Percentiles rank a stretch among this genome's conserved stretches.
phyloP scores from a whole-genome alignment of 768 basidiomycete genomes.

The Mrakia gelida region DNA sequence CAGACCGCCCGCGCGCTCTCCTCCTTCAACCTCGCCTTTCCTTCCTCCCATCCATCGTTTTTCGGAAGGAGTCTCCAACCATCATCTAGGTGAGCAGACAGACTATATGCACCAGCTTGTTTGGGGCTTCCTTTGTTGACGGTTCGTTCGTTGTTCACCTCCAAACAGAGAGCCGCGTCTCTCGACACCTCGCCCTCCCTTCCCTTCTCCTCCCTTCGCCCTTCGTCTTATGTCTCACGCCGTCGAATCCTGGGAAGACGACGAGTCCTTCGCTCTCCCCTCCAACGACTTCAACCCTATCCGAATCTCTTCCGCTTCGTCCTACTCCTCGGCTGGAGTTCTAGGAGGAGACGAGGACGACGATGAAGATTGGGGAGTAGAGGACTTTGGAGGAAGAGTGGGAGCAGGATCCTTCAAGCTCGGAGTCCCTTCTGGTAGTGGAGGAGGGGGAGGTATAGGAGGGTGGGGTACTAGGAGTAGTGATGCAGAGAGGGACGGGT shows the following conservation, averaged over 20 bases:
- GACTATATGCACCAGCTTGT: not conserved
- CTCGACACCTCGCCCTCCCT: not conserved
- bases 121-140: not conserved
- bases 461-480: not conserved
- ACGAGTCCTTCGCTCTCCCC: conserved; percentile 22
- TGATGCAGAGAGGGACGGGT: not conserved
- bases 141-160: not conserved
- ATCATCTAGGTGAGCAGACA: not conserved
- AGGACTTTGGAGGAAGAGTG: not conserved
- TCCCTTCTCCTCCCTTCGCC: not conserved
- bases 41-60: not conserved
- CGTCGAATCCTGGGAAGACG: conserved; percentile 30
- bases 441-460: not conserved
- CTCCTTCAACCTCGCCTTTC: not conserved
- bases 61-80: not conserved
- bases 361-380: not conserved
- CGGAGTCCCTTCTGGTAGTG: not conserved
- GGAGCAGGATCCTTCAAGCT: conserved; percentile 3
- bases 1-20: not conserved
- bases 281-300: conserved; percentile 23
- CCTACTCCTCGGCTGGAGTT: not conserved
- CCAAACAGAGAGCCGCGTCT: conserved; percentile 1
- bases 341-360: conserved; percentile 2
- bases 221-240: not conserved
- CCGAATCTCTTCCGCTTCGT: conserved; percentile 18